phyloP scores from a whole-genome alignment of 1,139 yeast species.

The Pichia sp. region DNA sequence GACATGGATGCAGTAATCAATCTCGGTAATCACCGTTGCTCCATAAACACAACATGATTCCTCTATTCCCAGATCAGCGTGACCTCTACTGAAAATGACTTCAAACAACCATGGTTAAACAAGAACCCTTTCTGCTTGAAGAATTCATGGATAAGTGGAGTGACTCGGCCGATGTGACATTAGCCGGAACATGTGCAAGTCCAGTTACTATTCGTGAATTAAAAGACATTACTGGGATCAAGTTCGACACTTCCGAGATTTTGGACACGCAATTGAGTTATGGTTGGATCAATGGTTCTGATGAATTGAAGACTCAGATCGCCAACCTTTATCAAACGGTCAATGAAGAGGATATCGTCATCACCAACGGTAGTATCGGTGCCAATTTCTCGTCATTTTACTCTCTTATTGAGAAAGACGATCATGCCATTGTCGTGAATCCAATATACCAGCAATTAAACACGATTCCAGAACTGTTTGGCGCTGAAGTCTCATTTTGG shows the following conservation, averaged over 20 bases:
- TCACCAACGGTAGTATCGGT: constrained; percentile 60
- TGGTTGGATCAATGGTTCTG: constrained; percentile 50
- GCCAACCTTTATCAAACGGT: constrained; percentile 5
- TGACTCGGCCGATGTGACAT: constrained; percentile 38
- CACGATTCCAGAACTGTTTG: constrained; percentile 51
- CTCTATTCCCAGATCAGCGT: too few species aligned
- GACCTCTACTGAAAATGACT: too few species aligned
- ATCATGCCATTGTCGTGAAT: constrained; percentile 48
- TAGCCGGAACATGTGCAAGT: constrained; percentile 57
- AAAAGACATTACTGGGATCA: constrained; percentile 31
- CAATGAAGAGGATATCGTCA: constrained; percentile 37
- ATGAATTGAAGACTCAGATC: constrained; percentile 35
- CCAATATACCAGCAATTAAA: constrained; percentile 55
- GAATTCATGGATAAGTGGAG: constrained; percentile 57
- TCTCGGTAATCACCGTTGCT: too few species aligned
- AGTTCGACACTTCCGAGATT: constrained; percentile 28
- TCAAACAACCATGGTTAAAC: constrained; percentile 38
- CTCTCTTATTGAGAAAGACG: constrained; percentile 45
- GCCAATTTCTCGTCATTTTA: constrained; percentile 52
- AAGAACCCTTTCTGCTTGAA: constrained; percentile 52
- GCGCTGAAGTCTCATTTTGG: constrained; percentile 42
- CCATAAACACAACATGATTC: too few species aligned
- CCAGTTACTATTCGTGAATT: constrained; percentile 44
- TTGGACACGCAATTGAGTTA: constrained; percentile 38
- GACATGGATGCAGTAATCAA: too few species aligned